Evolutionary conservation across 2,329 filamentous ascomycete species (phyloP).

Genomic region (Colletotrichum zoysiae): DNA sequence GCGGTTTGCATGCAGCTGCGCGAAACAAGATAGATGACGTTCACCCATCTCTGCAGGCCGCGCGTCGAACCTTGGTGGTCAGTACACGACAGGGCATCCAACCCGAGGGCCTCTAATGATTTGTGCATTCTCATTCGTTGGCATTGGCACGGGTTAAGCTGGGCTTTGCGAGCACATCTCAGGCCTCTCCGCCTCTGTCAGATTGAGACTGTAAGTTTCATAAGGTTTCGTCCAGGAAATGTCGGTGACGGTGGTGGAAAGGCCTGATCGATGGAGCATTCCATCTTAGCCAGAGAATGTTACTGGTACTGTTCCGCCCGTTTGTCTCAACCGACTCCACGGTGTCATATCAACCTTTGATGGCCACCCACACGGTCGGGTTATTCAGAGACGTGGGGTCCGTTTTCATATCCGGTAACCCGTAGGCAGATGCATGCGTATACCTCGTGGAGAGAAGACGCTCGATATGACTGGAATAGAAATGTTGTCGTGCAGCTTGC

Average conservation of each 20-base stretch:
- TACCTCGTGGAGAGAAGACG: neutral
- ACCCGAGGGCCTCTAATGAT: neutral
- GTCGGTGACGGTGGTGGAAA: slow-evolving; percentile 21
- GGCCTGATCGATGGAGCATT: neutral
- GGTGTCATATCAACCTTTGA: slow-evolving; percentile 15
- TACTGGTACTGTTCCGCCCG: slow-evolving; percentile 9
- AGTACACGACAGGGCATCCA: slow-evolving; percentile 10
- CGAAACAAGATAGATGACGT: slow-evolving; percentile 23
- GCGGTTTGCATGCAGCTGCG: slow-evolving; percentile 25
- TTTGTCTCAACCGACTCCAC: slow-evolving; percentile 31
- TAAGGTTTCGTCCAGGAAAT: slow-evolving; percentile 28
- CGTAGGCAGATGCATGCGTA: neutral
- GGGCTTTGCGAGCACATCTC: slow-evolving; percentile 12
- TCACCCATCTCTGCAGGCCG: slow-evolving; percentile 31
- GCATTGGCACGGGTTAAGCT: neutral
- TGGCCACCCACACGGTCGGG: slow-evolving; percentile 19
- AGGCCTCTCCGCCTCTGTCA: slow-evolving; percentile 16
- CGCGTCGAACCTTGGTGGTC: neutral
- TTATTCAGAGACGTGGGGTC: neutral
- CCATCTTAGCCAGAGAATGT: neutral
- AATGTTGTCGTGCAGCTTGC: neutral
- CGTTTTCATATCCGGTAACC: neutral
- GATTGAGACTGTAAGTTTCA: slow-evolving; percentile 24
- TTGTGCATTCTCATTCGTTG: slow-evolving; percentile 22
- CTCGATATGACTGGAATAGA: neutral